Conservation (phyloP, 2,329 filamentous ascomycete species). For the Fusarium sp. region DNA sequence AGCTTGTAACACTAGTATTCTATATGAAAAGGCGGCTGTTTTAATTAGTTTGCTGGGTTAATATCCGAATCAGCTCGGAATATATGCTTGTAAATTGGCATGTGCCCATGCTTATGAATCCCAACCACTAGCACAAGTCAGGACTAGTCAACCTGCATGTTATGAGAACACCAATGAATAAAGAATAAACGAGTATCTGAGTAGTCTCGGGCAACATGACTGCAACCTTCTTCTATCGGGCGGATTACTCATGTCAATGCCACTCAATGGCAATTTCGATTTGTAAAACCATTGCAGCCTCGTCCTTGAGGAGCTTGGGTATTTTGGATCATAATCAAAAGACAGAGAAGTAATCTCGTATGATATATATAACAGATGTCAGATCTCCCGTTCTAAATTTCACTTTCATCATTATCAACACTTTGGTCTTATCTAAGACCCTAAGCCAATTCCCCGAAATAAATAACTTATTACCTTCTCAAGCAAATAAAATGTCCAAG, state of each 20-base stretch:
- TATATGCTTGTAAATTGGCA: background rate
- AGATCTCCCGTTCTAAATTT: background rate
- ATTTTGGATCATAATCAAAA: background rate
- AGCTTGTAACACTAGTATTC: accelerated
- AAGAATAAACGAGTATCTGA: background rate
- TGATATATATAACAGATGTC: background rate
- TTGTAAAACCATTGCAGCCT: background rate
- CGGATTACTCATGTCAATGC: background rate
- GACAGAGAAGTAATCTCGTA: background rate
- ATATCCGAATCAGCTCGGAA: background rate
- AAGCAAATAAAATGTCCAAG: background rate
- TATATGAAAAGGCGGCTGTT: accelerated
- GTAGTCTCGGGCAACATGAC: background rate
- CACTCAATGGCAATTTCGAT: accelerated
- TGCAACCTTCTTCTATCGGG: background rate
- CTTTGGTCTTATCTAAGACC: accelerated
- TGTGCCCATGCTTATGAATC: background rate
- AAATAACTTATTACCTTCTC: accelerated
- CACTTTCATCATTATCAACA: background rate
- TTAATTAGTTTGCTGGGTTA: background rate
- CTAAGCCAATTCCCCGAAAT: accelerated
- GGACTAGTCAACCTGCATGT: accelerated
- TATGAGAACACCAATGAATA: background rate
- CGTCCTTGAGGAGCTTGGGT: accelerated
- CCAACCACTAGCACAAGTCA: no score